Base-by-base conservation (phyloP, 306 rosid species). In the Nissolia schottii region DNA sequence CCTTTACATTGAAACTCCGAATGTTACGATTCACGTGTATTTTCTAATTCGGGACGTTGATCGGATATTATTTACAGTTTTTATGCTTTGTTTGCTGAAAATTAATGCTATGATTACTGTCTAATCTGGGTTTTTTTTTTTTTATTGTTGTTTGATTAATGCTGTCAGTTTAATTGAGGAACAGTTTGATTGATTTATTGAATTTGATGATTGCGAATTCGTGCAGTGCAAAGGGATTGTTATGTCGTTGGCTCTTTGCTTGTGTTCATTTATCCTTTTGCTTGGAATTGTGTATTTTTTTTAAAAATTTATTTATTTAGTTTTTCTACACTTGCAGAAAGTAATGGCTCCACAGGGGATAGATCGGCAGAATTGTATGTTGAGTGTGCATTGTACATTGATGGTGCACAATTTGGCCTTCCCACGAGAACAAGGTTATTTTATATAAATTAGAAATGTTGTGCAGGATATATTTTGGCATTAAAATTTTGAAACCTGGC, bases 321-420 rank as follows among this genome's bases (percentile, higher is more conserved):
- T 37, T 38, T 54, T 35, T 28, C 32, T 34, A 3, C n/a, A 45
- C 3, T 7, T 76, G 80, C 80, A 87, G 97, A 89, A 67, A 75
- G 65, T 82, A 85, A 82, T 69, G 71, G 82, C 9, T 63, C 86
- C 2, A 12, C 86, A 0, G 97, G 88, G 66, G 94, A 87, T 76
- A 84, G 87, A 83, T 86, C 49, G 20, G 78, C 84, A 0, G 99
- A 94, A 85, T 80, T 94, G 31, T 89, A 83, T 29, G 99, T 91
- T 65, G 99, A 91, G 87, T 91, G 96, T 64, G 92, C 95, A 0
- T 75, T 94, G 80, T 84, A 83, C 54, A 85, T 94, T 63, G 96
- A 94, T 72, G 99, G 99, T 19, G 95, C 97, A 70, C 97, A 88
- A 10, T 91, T 91, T 83, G 99, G 99, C 58, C 90, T 89, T 57